These are phyloP conservation scores for Pulveroboletus sp. DNA, from an alignment of 768 basidiomycete genomes.

Conservation along the genomic window DNA sequence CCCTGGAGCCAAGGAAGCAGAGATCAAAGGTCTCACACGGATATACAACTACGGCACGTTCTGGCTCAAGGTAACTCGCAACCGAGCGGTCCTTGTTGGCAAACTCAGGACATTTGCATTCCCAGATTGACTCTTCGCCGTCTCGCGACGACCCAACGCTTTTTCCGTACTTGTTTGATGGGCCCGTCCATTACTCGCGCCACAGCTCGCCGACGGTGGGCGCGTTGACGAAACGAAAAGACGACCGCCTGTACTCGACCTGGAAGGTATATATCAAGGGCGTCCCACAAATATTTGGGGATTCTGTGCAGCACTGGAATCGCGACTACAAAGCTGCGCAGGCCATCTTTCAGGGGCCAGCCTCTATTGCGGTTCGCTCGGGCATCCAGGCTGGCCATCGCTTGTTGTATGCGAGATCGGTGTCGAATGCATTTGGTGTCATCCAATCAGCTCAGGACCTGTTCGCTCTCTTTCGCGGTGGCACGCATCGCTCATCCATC, in stretches of 20 bases:
- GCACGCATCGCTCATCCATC: slow-evolving; percentile 15
- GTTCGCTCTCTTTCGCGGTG: slow-evolving; percentile 47
- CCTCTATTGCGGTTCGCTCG: slow-evolving; percentile 58
- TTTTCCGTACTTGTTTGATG: slow-evolving; percentile 64
- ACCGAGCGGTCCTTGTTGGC: not conserved
- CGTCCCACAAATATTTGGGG: slow-evolving; percentile 54
- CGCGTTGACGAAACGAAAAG: slow-evolving; percentile 53
- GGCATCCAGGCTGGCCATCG: slow-evolving; percentile 69
- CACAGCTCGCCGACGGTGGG: slow-evolving; percentile 73
- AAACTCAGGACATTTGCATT: slow-evolving; percentile 2
- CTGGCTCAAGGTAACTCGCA: slow-evolving; percentile 53
- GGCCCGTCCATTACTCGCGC: slow-evolving; percentile 65
- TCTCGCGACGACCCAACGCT: slow-evolving; percentile 37
- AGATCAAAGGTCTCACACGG: slow-evolving; percentile 51
- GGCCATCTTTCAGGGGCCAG: slow-evolving; percentile 59
- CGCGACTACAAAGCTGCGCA: slow-evolving; percentile 63
- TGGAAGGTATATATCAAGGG: slow-evolving; percentile 72
- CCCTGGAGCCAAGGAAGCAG: slow-evolving; percentile 59
- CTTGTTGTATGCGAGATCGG: slow-evolving; percentile 67
- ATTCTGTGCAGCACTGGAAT: slow-evolving; percentile 64
- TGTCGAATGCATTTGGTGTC: slow-evolving; percentile 57
- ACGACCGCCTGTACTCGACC: slow-evolving; percentile 65
- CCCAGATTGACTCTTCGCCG: slow-evolving; percentile 49
- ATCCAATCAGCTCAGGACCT: slow-evolving; percentile 49
- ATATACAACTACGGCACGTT: slow-evolving; percentile 54